These are phyloP conservation scores for Tephrocybe sp. DNA, from an alignment of 768 basidiomycete species.

Conservation along the genomic window DNA sequence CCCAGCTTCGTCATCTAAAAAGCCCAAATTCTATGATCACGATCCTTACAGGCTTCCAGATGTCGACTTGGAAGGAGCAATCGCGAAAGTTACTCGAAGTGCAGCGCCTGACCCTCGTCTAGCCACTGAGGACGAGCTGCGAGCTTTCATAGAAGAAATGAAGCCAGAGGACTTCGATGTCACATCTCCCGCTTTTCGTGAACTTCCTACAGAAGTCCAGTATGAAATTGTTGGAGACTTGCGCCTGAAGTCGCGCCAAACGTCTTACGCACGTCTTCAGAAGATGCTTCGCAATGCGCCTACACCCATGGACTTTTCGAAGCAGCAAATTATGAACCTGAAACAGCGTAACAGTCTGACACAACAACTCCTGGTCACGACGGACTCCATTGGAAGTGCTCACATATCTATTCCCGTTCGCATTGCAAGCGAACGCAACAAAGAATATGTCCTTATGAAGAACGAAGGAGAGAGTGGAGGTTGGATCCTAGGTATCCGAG, in stretches of 20 bases:
- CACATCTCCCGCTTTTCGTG: slow-evolving; percentile 83
- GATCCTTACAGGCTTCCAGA: slow-evolving; percentile 95
- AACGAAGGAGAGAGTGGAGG: slow-evolving; percentile 87
- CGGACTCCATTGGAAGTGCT: slow-evolving; percentile 89
- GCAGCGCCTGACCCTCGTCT: slow-evolving; percentile 83
- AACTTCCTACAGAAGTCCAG: slow-evolving; percentile 93
- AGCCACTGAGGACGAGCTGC: slow-evolving; percentile 94
- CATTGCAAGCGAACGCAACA: slow-evolving; percentile 93
- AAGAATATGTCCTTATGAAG: slow-evolving; percentile 92
- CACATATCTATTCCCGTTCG: slow-evolving; percentile 89
- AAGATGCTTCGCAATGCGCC: slow-evolving; percentile 80
- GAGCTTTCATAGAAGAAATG: slow-evolving; percentile 93
- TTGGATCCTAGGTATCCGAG: slow-evolving; percentile 91
- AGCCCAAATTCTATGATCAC: slow-evolving; percentile 67
- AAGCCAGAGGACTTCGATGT: slow-evolving; percentile 94
- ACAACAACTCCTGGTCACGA: slow-evolving; percentile 89
- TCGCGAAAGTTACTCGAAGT: slow-evolving; percentile 62
- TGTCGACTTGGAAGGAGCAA: slow-evolving; percentile 63
- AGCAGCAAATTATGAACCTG: slow-evolving; percentile 90
- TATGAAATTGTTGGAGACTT: slow-evolving; percentile 98
- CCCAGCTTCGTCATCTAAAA: slow-evolving; percentile 56
- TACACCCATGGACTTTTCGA: slow-evolving; percentile 94
- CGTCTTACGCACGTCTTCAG: slow-evolving; percentile 87
- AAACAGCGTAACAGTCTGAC: slow-evolving; percentile 88
- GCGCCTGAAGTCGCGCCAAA: slow-evolving; percentile 91